Conservation (phyloP, 768 basidiomycete genomes). For the Lyophyllum decastes region DNA sequence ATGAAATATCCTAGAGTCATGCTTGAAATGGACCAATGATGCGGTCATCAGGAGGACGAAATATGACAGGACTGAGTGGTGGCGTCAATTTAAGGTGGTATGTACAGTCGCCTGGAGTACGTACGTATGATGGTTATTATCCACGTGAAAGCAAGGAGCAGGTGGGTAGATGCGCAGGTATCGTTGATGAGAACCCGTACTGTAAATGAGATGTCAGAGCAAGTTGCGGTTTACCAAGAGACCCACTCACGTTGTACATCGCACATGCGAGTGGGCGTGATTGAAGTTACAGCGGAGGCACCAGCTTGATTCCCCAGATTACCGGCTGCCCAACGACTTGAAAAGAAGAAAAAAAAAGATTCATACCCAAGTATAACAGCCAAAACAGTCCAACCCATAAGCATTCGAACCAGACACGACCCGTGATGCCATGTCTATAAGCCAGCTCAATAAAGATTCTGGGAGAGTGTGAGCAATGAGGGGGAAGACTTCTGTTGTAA, state of each 20-base stretch:
- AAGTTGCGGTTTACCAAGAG: neutral
- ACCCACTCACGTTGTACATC: conserved; percentile 24
- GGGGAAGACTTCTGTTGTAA: neutral
- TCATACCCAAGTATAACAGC: conserved; percentile 57
- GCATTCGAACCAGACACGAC: conserved; percentile 74
- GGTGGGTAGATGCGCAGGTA: conserved; percentile 52
- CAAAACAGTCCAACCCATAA: conserved; percentile 61
- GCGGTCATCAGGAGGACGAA: conserved; percentile 48
- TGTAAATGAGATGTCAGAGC: neutral
- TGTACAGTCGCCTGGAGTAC: conserved; percentile 18
- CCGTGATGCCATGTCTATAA: conserved; percentile 49
- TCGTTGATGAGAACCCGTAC: conserved; percentile 11
- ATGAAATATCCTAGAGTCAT: conserved; percentile 54
- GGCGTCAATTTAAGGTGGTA: conserved; percentile 2
- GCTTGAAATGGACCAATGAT: conserved; percentile 40
- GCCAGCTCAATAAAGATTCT: conserved; percentile 63
- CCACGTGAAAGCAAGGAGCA: conserved; percentile 58
- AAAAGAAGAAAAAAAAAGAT: conserved; percentile 18
- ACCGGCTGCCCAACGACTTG: neutral
- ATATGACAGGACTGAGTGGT: conserved; percentile 56
- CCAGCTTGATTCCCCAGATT: conserved; percentile 40
- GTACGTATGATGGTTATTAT: conserved; percentile 35
- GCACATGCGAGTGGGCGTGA: conserved; percentile 38
- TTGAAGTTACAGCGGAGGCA: conserved; percentile 48
- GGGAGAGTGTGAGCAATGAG: conserved; percentile 5